These are phyloP conservation scores for Petrea volubilis DNA, from an alignment of 257 asterid species.

Conservation along the genomic window DNA sequence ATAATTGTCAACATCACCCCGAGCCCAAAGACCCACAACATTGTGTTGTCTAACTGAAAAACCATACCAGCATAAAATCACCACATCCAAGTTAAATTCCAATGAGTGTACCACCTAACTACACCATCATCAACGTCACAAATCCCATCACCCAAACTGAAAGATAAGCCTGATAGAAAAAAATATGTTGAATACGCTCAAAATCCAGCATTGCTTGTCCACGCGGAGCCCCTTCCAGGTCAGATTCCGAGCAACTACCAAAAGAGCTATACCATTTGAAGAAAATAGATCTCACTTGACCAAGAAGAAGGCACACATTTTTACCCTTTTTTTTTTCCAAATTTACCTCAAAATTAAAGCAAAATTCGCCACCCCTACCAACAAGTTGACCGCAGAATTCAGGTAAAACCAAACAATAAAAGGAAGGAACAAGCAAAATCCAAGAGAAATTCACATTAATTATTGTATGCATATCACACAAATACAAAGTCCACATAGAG, in stretches of 20 bases:
- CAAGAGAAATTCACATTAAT: conserved; percentile 7
- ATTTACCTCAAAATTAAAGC: conserved; percentile 18
- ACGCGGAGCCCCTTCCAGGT: no score
- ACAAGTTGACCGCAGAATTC: conserved; percentile 1
- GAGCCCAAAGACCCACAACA: background rate
- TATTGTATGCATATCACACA: background rate
- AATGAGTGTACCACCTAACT: background rate
- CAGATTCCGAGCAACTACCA: background rate
- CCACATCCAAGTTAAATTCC: background rate
- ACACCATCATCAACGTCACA: background rate
- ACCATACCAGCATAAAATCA: conserved; percentile 10
- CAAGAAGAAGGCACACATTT: background rate
- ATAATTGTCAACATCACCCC: background rate
- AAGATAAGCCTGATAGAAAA: background rate
- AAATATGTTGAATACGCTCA: background rate
- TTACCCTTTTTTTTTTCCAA: background rate
- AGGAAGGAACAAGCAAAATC: background rate
- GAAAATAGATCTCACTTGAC: background rate
- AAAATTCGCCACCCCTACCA: background rate
- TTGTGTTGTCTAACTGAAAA: conserved; percentile 1
- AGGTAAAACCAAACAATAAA: background rate
- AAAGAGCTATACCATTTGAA: background rate
- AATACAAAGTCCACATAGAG: background rate
- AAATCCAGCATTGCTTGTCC: conserved; percentile 9
- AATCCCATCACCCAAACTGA: background rate